Evolutionary conservation across 805 yeast genomes (phyloP), one percentile per base, ranked within the genome.

Genomic region (Yamadazyma paraphyllophila): DNA sequence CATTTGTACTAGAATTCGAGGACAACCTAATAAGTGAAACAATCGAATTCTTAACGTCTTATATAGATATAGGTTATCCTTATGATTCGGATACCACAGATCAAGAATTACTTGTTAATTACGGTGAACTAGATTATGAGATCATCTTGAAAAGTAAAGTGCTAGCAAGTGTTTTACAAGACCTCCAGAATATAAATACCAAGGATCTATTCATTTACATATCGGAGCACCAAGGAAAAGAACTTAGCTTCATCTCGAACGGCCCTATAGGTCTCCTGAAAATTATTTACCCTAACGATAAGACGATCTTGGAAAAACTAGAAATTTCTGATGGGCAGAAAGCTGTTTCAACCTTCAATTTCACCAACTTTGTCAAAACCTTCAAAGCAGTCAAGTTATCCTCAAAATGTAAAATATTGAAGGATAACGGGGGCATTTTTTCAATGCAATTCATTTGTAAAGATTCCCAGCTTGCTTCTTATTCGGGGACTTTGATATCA

Each of bases 181-280:
- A 71, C 48, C 52, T 71, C 26, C 60, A 57, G 31, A 63, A 63
- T 30, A 66, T 71, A 36, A 62, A 60, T 45, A 71, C 76, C 2
- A 52, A 54, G 16, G 67, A 65, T n/a, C 44, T 72, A 36, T 67
- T 52, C 48, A 54, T 71, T 30, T 57, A 54, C 36, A 56, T 65
- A 4, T 63, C 69, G 39, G 66, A 60, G 31, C 36, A 39, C n/a
- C 31, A 48, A 12, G 48, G 61, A 55, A 69, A 74, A 30, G 73
- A 69, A 50, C 61, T 83, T 38, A 69, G 75, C 20, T 74, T 89
- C 43, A 76, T 85, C 4, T 83, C 94, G 0, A 75, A 73, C 33
- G 87, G 92, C 9, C 85, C 82, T n/a, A 73, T 87, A 38, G 96
- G 96, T 0, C 70, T 74, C 42, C 81, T 88, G 33, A 82, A 84